Evolutionary conservation across 1,284 basidiomycete species (phyloP).

Genomic region (Rhizopogon hawkerae): DNA sequence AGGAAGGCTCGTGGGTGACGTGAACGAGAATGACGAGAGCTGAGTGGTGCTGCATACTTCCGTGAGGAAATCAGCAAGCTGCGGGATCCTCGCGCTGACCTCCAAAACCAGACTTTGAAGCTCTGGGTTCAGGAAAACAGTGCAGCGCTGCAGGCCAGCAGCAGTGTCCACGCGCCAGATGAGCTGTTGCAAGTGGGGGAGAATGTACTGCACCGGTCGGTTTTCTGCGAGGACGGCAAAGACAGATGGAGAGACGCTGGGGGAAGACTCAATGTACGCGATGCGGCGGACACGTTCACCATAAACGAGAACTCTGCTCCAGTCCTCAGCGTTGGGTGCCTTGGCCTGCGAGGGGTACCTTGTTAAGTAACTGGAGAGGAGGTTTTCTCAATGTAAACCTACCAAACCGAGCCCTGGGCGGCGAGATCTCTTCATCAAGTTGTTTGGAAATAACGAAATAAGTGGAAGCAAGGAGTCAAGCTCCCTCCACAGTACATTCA

Average conservation of each 20-base stretch:
- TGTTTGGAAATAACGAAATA: slow-evolving; percentile 58
- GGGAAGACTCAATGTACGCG: slow-evolving; percentile 58
- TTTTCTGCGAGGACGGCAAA: slow-evolving; percentile 57
- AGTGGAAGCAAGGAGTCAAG: slow-evolving; percentile 66
- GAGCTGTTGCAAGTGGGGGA: slow-evolving; percentile 59
- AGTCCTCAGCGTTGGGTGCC: slow-evolving; percentile 54
- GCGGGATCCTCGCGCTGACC: slow-evolving; percentile 45
- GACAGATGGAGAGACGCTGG: slow-evolving; percentile 52
- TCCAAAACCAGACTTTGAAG: slow-evolving; percentile 55
- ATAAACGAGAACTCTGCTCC: slow-evolving; percentile 55
- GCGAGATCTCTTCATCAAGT: slow-evolving; percentile 56
- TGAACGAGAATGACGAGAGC: slow-evolving; percentile 58
- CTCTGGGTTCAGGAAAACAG: slow-evolving; percentile 54
- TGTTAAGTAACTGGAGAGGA: slow-evolving; percentile 7
- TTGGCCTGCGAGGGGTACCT: slow-evolving; percentile 37
- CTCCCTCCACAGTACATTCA: slow-evolving; percentile 66
- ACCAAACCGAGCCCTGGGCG: slow-evolving; percentile 69
- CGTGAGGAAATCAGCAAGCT: slow-evolving; percentile 51
- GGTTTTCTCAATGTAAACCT: slow-evolving; percentile 27
- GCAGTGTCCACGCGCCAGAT: slow-evolving; percentile 63
- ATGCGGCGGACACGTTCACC: slow-evolving; percentile 57
- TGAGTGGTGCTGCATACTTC: slow-evolving; percentile 53
- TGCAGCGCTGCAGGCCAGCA: slow-evolving; percentile 52
- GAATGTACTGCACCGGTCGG: slow-evolving; percentile 51
- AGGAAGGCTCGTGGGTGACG: slow-evolving; percentile 57